Conservation (phyloP, 305 asterid species). For the Fraxinus sp. region DNA sequence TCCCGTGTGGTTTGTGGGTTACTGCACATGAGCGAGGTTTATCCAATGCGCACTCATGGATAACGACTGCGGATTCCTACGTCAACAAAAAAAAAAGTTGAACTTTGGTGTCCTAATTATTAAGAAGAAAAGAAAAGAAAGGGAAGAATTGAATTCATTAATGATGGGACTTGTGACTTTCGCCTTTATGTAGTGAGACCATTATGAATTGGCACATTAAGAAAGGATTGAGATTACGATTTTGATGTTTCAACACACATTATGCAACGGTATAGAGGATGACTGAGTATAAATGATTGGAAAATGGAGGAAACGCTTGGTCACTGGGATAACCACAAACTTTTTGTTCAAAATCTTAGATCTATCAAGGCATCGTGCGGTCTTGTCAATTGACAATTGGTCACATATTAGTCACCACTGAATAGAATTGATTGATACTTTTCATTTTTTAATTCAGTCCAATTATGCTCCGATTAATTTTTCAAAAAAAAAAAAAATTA, state of each 20-base stretch:
- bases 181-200: neutral
- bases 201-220: conserved; percentile 4
- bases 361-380: too few species aligned
- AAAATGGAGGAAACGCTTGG: conserved; percentile 50
- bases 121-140: neutral
- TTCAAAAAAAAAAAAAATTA: too few species aligned
- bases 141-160: neutral
- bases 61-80: too few species aligned
- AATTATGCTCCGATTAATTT: neutral
- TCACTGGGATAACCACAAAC: conserved; percentile 40
- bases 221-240: neutral
- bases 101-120: neutral
- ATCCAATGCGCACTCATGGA: too few species aligned
- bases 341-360: conserved; percentile 7
- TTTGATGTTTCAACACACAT: conserved; percentile 23
- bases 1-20: too few species aligned
- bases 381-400: neutral
- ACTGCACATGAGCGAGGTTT: too few species aligned
- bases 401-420: neutral
- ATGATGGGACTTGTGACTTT: neutral
- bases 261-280: neutral
- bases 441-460: neutral
- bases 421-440: neutral
- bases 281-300: conserved; percentile 37
- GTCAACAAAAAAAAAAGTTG: too few species aligned